These are phyloP conservation scores for Fragaria vesca DNA, from an alignment of 306 rosid genomes.

Conservation along the genomic window DNA sequence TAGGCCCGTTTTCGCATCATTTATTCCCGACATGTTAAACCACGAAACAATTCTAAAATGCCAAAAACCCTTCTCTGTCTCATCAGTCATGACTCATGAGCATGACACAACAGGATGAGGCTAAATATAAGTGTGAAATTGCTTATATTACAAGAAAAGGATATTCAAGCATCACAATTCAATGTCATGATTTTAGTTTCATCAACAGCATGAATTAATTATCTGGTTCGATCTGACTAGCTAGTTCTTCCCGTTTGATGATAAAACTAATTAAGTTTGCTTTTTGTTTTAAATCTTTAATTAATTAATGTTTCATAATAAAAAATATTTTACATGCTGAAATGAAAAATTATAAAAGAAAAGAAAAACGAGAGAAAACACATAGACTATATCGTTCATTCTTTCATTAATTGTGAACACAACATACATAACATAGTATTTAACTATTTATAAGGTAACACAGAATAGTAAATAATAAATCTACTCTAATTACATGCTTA, in stretches of 20 bases:
- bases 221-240: background rate
- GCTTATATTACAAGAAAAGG: constrained; percentile 14
- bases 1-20: constrained; percentile 28
- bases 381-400: too few relatives aligned
- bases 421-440: too few relatives aligned
- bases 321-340: too few relatives aligned
- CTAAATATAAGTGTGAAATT: constrained; percentile 4
- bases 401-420: too few relatives aligned
- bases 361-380: too few relatives aligned
- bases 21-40: constrained; percentile 39
- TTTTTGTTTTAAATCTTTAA: too few relatives aligned
- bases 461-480: too few relatives aligned
- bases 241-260: background rate
- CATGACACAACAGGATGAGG: background rate
- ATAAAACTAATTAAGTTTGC: background rate
- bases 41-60: constrained; percentile 5
- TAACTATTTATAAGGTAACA: too few relatives aligned
- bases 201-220: background rate
- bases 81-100: background rate
- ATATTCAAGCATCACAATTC: background rate
- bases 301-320: too few relatives aligned
- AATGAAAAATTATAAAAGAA: too few relatives aligned
- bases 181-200: background rate
- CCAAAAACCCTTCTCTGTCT: background rate
- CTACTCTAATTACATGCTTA: too few relatives aligned